Evolutionary conservation across 2,329 filamentous ascomycete genomes (phyloP).

Genomic region (Cordyceps fumosorosea): DNA sequence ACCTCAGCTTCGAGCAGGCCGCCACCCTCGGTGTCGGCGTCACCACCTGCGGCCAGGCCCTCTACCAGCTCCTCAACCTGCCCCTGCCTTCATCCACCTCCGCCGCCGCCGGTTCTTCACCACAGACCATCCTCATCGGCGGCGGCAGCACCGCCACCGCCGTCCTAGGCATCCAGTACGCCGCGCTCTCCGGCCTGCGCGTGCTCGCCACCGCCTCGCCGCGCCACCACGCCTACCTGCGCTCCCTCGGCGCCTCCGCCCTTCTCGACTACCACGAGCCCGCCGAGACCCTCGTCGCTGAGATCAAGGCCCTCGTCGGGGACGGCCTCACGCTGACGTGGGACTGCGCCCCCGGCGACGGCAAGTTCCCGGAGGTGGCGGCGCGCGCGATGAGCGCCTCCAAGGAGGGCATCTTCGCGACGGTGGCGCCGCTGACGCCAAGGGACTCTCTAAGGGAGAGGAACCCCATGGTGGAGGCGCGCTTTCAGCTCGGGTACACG

Average conservation of each 20-base stretch:
- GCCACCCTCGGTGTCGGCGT: conserved; percentile 35
- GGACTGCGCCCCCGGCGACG: conserved; percentile 14
- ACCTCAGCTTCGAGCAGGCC: conserved; percentile 40
- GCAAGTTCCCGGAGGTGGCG: not conserved
- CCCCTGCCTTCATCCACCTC: conserved; percentile 40
- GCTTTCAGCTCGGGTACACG: conserved; percentile 34
- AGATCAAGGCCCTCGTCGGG: not conserved
- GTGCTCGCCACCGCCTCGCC: conserved; percentile 35
- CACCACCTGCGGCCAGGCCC: conserved; percentile 38
- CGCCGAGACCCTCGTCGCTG: not conserved
- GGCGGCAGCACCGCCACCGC: conserved; percentile 49
- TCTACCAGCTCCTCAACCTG: conserved; percentile 40
- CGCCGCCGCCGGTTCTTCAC: conserved; percentile 27
- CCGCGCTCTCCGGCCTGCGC: conserved; percentile 33
- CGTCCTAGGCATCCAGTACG: conserved; percentile 42
- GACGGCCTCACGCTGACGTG: not conserved
- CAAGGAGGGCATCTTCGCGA: not conserved
- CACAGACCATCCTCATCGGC: conserved; percentile 33
- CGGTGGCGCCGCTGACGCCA: not conserved
- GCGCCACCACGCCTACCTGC: conserved; percentile 29
- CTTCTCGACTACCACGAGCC: conserved; percentile 38
- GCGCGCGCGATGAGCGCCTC: not conserved
- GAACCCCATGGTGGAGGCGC: conserved; percentile 4
- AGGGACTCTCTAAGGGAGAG: not conserved
- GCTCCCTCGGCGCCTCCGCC: conserved; percentile 36